Percentiles rank a stretch among this genome's conserved stretches.
Evolutionary conservation across 1,284 basidiomycete species (phyloP).

Genomic region (Phlebopus sp.): DNA sequence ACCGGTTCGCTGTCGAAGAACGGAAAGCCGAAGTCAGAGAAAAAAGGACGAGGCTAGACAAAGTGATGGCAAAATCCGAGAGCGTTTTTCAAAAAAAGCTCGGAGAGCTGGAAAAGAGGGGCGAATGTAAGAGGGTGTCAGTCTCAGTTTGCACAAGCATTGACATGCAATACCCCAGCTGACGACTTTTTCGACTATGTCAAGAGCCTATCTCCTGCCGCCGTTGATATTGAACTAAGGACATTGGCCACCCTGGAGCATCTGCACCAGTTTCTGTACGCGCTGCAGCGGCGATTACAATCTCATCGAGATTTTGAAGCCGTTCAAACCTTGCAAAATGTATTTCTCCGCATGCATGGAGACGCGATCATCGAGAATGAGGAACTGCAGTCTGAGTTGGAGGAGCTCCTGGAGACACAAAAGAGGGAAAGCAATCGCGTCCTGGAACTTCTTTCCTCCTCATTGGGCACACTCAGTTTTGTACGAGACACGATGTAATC

Average conservation of each 20-base stretch:
- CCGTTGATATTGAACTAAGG: slow-evolving; percentile 88
- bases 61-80: slow-evolving; percentile 52
- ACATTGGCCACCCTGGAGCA: slow-evolving; percentile 68
- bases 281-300: slow-evolving; percentile 69
- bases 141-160: background rate
- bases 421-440: slow-evolving; percentile 71
- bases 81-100: slow-evolving; percentile 77
- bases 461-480: slow-evolving; percentile 71
- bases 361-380: slow-evolving; percentile 73
- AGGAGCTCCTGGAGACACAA: slow-evolving; percentile 61
- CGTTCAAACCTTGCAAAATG: slow-evolving; percentile 84
- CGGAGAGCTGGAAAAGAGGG: slow-evolving; percentile 50
- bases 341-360: slow-evolving; percentile 84
- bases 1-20: slow-evolving; percentile 65
- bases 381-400: slow-evolving; percentile 59
- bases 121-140: slow-evolving; percentile 58
- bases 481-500: slow-evolving; percentile 50
- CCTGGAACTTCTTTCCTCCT: slow-evolving; percentile 66
- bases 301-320: slow-evolving; percentile 94
- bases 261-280: slow-evolving; percentile 70
- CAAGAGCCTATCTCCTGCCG: slow-evolving; percentile 87
- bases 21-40: slow-evolving; percentile 39
- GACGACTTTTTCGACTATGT: slow-evolving; percentile 88
- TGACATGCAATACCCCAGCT: slow-evolving; percentile 13
- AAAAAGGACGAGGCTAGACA: slow-evolving; percentile 56